phyloP scores from a whole-genome alignment of 805 yeast genomes.

The Crinitomyces ghanaensis region DNA sequence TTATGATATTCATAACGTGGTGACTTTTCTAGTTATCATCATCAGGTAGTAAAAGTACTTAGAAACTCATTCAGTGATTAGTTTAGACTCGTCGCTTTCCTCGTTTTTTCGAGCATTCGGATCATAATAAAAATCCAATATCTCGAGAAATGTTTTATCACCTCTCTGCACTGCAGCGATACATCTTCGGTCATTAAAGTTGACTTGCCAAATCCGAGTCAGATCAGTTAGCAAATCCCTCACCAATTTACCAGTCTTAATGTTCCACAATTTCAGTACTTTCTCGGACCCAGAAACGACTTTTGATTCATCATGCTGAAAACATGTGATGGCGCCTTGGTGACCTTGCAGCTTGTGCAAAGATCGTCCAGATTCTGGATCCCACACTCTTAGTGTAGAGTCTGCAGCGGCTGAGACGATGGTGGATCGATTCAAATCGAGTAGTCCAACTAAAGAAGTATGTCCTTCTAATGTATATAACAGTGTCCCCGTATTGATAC shows the following conservation, averaged over 20 bases:
- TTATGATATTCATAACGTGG: no score
- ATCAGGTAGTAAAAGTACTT: no score
- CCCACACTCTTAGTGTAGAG: constrained; percentile 84
- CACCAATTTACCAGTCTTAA: constrained; percentile 63
- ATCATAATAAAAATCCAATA: constrained; percentile 60
- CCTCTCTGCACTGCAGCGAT: constrained; percentile 82
- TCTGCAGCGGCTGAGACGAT: constrained; percentile 95
- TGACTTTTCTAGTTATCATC: no score
- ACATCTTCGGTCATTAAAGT: constrained; percentile 71
- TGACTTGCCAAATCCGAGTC: constrained; percentile 91
- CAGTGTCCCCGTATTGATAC: constrained; percentile 61
- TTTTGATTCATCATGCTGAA: constrained; percentile 74
- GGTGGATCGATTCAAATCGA: constrained; percentile 62
- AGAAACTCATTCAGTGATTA: no score
- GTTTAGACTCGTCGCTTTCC: no score
- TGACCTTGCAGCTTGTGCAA: constrained; percentile 68
- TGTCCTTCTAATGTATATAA: constrained; percentile 73
- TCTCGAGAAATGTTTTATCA: constrained; percentile 64
- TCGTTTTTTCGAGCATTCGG: no score
- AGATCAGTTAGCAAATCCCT: constrained; percentile 60
- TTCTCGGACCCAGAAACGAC: constrained; percentile 84
- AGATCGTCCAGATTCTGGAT: constrained; percentile 58
- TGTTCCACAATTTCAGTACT: constrained; percentile 80
- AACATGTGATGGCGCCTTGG: constrained; percentile 81
- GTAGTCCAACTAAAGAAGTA: constrained; percentile 76